These are phyloP conservation scores for Penstemon eatonii DNA, from an alignment of 257 asterid species.

Conservation along the genomic window DNA sequence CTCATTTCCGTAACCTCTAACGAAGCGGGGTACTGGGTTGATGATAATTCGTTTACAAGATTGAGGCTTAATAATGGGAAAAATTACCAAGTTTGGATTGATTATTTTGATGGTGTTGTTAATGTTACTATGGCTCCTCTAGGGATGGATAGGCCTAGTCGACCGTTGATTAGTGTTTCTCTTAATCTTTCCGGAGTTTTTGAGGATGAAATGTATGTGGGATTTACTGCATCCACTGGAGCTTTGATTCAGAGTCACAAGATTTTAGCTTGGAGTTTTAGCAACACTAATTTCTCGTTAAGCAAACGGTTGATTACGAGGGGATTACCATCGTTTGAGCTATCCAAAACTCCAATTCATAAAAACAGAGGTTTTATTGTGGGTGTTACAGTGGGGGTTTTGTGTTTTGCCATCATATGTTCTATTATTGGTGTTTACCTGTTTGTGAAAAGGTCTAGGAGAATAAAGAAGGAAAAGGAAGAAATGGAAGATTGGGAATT, in stretches of 20 bases:
- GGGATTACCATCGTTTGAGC: constrained; percentile 63
- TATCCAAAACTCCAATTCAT: constrained; percentile 46
- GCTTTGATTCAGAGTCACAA: constrained; percentile 58
- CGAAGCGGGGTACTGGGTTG: constrained; percentile 48
- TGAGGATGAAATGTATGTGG: constrained; percentile 73
- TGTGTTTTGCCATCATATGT: constrained; percentile 24
- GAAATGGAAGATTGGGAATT: too few species aligned
- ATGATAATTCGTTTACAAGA: constrained; percentile 26
- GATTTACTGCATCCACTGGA: constrained; percentile 71
- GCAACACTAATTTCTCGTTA: constrained; percentile 52
- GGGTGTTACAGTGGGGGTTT: constrained; percentile 39
- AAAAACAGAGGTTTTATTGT: constrained; percentile 41
- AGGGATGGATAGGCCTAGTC: constrained; percentile 26
- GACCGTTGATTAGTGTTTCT: constrained; percentile 23
- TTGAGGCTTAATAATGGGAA: too few species aligned
- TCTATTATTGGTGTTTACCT: constrained; percentile 25
- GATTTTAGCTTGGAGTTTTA: constrained; percentile 70
- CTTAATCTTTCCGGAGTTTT: constrained; percentile 8
- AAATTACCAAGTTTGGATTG: too few species aligned
- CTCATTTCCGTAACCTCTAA: constrained; percentile 34
- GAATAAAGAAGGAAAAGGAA: constrained; percentile 21
- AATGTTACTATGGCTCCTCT: constrained; percentile 38
- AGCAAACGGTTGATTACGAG: constrained; percentile 45
- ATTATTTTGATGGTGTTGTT: constrained; percentile 9
- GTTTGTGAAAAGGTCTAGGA: constrained; percentile 34